Base-by-base conservation (phyloP, 2,329 filamentous ascomycete genomes). In the Coniella vitis region DNA sequence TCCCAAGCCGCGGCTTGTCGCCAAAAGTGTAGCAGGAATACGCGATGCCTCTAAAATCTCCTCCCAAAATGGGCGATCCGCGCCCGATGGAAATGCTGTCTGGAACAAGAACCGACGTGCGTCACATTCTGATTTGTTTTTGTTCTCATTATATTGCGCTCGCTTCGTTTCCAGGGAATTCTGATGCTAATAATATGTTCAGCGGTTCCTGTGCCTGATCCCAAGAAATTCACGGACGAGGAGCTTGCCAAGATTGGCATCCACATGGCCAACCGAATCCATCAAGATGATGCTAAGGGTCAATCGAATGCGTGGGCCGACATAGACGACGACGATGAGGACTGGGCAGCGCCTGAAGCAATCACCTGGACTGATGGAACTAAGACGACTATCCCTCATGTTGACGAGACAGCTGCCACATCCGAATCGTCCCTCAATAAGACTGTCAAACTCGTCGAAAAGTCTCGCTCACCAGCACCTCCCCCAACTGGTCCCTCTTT, bases 291-390 rank as follows among this genome's bases (percentile, higher is more conserved):
- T 61, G 66, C 74, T 46, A 79, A 80, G 50, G 86, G 86, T 51
- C 85, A 90, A 58, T 81, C 84, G 29, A 51, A 29, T 17, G 38
- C 44, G 63, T 94, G 88, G 88, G 88, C 87, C 20, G 88, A 94
- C 61, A 90, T 91, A 52, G 51, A 53, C 16, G 88, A 93, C 53
- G 88, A 93, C 50, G 87, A 93, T 55, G 86, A 90, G 59, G 88
- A 93, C 34, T 87, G 91, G 60, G 91, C 87, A 86, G 85, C 83
- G 13, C 87, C 87, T 2, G 87, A 93, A 55, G 81, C 85, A 45
- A 89, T 93, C 56, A 87, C 87, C 51, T 94, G 88, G 88, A 87
- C 86, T 61, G 88, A 94, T 64, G 87, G 87, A 47, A 93, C 87
- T 42, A 91, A 91, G 65, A 86, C 86, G 31, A 87, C 83, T 5